Percentiles rank a stretch among this genome's conserved stretches.
Evolutionary conservation across 371 early-diverging fungal species (phyloP).

Genomic region (Mucor sp.): DNA sequence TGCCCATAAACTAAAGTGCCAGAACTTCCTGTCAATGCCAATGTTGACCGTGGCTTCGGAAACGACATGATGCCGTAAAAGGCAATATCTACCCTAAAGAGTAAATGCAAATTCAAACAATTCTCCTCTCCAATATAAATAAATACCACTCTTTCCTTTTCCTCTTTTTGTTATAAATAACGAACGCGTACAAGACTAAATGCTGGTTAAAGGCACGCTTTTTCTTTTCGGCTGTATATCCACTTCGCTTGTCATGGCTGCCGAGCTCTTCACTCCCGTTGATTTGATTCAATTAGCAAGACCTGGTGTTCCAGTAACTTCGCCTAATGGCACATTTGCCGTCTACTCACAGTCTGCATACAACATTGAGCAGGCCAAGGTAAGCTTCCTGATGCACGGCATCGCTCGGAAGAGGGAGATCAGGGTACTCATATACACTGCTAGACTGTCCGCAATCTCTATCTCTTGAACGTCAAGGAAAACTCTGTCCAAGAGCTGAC

Average conservation of each 20-base stretch:
- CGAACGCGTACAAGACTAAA: slow-evolving; percentile 1
- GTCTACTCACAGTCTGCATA: slow-evolving; percentile 59
- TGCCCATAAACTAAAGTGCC: too few relatives aligned
- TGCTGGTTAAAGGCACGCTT: slow-evolving; percentile 18
- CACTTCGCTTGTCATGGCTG: not conserved
- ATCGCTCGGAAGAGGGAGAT: too few relatives aligned
- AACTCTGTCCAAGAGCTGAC: slow-evolving; percentile 41
- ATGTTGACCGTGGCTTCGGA: too few relatives aligned
- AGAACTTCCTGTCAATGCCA: too few relatives aligned
- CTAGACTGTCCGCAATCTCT: slow-evolving; percentile 48
- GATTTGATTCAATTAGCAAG: slow-evolving; percentile 57
- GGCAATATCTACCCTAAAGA: not conserved
- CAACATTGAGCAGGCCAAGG: slow-evolving; percentile 46
- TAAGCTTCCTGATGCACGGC: slow-evolving; percentile 6
- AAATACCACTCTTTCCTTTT: not conserved
- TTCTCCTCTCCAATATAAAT: not conserved
- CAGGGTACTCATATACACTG: not conserved
- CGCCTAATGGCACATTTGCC: slow-evolving; percentile 51
- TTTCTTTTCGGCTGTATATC: slow-evolving; percentile 4
- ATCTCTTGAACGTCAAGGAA: slow-evolving; percentile 40
- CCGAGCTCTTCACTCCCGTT: slow-evolving; percentile 42
- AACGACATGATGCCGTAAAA: not conserved
- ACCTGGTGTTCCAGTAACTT: slow-evolving; percentile 45
- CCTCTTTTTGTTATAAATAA: not conserved
- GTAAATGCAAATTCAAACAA: not conserved